A percentile compares a stretch with the other conserved stretches of the same genome.
Evolutionary conservation across 257 asterid species (phyloP).

Genomic region (Scutellaria barbata): DNA sequence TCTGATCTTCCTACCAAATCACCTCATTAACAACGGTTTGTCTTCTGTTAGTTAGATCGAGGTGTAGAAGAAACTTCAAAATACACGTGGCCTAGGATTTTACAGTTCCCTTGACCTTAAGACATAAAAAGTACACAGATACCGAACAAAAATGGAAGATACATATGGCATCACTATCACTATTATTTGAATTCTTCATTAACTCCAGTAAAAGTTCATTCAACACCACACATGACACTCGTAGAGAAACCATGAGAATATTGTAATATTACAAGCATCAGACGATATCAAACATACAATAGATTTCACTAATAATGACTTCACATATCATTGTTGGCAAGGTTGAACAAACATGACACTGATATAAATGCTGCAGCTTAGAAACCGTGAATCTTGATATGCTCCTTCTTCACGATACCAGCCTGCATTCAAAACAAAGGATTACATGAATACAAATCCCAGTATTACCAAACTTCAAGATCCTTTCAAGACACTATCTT

Average conservation of each 20-base stretch:
- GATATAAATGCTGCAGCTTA: slow-evolving; percentile 29
- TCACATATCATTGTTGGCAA: slow-evolving; percentile 18
- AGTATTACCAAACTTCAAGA: neutral
- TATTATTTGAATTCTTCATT: neutral
- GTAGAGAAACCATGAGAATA: neutral
- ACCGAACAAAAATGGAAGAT: neutral
- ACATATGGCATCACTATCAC: neutral
- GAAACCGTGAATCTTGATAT: slow-evolving; percentile 58
- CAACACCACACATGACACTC: slow-evolving; percentile 23
- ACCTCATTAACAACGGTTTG: too few relatives aligned
- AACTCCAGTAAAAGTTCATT: neutral
- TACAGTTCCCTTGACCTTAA: too few relatives aligned
- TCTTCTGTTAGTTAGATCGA: too few relatives aligned
- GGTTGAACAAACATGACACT: neutral
- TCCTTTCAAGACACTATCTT: neutral
- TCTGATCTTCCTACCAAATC: too few relatives aligned
- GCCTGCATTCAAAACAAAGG: slow-evolving; percentile 36
- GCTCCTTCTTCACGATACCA: slow-evolving; percentile 53
- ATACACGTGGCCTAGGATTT: too few relatives aligned
- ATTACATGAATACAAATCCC: neutral
- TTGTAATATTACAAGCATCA: neutral
- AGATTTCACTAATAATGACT: slow-evolving; percentile 9
- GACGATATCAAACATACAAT: slow-evolving; percentile 6
- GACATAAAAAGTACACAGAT: too few relatives aligned
- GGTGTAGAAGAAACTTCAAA: too few relatives aligned